A percentile compares a stretch with the other conserved stretches of the same genome.
Conservation (phyloP, 768 basidiomycete genomes). For the Naematelia encephala region DNA sequence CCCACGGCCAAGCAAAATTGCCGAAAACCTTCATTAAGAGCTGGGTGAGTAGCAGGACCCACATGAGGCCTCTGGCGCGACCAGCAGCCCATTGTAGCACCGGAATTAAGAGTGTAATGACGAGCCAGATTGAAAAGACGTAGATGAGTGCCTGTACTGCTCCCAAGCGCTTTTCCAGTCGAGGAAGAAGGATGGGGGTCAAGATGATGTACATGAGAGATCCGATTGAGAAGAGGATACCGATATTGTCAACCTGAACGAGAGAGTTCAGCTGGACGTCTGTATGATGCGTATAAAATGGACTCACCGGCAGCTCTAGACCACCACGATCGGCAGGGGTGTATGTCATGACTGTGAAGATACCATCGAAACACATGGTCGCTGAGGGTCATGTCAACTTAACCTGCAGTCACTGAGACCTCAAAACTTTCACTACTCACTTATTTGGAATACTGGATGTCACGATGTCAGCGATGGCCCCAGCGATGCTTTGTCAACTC, state of each 20-base stretch:
- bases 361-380: slow-evolving; percentile 28
- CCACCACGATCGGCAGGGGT: slow-evolving; percentile 27
- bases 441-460: slow-evolving; percentile 11
- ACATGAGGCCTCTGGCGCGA: slow-evolving; percentile 17
- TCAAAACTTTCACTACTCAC: slow-evolving; percentile 6
- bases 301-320: slow-evolving; percentile 34
- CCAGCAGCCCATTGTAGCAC: slow-evolving; percentile 23
- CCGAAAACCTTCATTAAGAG: slow-evolving; percentile 14
- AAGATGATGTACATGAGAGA: slow-evolving; percentile 20
- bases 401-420: background rate
- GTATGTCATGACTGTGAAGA: slow-evolving; percentile 32
- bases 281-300: background rate
- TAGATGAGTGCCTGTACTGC: slow-evolving; percentile 5
- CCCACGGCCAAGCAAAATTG: slow-evolving; percentile 32
- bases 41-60: slow-evolving; percentile 16
- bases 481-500: background rate
- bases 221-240: slow-evolving; percentile 20
- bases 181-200: slow-evolving; percentile 24
- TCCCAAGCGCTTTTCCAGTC: slow-evolving; percentile 22
- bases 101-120: slow-evolving; percentile 28
- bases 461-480: background rate
- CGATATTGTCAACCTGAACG: slow-evolving; percentile 22
- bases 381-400: slow-evolving; percentile 13
- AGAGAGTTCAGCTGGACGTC: background rate
- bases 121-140: slow-evolving; percentile 12